phyloP scores from a whole-genome alignment of 306 rosid genomes.

The Glycine latifolia region DNA sequence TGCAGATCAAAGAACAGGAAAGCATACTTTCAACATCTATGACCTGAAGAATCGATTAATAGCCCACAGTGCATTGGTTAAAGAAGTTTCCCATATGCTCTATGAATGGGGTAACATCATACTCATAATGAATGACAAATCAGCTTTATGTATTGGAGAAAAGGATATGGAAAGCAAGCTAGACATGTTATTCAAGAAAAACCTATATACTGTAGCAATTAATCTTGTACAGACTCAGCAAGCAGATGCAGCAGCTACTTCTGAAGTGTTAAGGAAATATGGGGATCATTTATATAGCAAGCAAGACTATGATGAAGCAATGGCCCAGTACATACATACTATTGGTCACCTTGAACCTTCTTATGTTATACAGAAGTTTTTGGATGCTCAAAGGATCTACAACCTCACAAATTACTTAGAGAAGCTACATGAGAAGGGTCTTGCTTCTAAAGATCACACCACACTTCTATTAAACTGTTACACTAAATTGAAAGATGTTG shows the following conservation, averaged over 20 bases:
- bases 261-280: constrained; percentile 94
- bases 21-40: constrained; percentile 84
- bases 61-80: constrained; percentile 83
- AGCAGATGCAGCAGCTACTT: constrained; percentile 98
- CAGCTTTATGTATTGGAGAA: constrained; percentile 93
- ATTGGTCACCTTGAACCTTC: constrained; percentile 99
- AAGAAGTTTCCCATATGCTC: constrained; percentile 95
- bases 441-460: constrained; percentile 98
- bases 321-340: constrained; percentile 92
- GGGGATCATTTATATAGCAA: constrained; percentile 94
- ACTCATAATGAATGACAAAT: constrained; percentile 86
- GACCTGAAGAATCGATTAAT: constrained; percentile 92
- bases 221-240: constrained; percentile 98
- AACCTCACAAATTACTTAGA: constrained; percentile 98
- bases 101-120: constrained; percentile 97
- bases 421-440: constrained; percentile 95
- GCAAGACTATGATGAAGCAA: constrained; percentile 97
- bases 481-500: constrained; percentile 97
- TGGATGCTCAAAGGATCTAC: constrained; percentile 97
- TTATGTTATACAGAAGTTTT: constrained; percentile 93
- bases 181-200: constrained; percentile 97
- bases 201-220: constrained; percentile 89
- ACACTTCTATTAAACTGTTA: constrained; percentile 93
- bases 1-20: constrained; percentile 88
- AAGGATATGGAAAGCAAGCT: constrained; percentile 99